Evolutionary conservation across 1,284 basidiomycete genomes (phyloP).

Genomic region (Lentinula novae-zelandiae): DNA sequence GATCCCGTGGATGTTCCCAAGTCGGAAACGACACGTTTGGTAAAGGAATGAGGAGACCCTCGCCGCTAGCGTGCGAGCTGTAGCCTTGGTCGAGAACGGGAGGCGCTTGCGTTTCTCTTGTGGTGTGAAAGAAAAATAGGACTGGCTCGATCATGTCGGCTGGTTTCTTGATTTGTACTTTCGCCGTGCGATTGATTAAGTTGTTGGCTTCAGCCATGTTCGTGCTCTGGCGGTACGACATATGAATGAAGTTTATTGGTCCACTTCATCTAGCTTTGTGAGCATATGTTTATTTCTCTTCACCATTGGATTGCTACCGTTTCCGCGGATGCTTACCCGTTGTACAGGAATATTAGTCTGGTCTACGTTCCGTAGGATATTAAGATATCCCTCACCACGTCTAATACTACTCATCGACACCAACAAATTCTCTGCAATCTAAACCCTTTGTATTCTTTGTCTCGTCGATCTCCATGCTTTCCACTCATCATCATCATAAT

Average conservation of each 20-base stretch:
- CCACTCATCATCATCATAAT: not conserved
- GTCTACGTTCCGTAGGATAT: not conserved
- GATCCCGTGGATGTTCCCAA: slow-evolving; percentile 4
- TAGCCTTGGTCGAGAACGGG: not conserved
- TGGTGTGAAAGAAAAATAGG: not conserved
- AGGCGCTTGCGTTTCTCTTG: not conserved
- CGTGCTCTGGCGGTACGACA: not conserved
- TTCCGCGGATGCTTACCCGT: not conserved
- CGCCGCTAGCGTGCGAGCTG: slow-evolving; percentile 10
- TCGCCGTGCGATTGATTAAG: not conserved
- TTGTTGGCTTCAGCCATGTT: not conserved
- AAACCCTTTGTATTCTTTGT: not conserved
- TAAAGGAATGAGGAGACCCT: not conserved
- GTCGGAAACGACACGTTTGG: not conserved
- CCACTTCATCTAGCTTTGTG: too few relatives aligned
- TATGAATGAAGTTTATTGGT: not conserved
- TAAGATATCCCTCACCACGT: not conserved
- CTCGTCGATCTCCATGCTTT: not conserved
- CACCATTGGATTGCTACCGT: not conserved
- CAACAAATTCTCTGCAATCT: not conserved
- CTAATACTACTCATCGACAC: not conserved
- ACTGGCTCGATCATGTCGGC: not conserved
- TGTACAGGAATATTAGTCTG: not conserved
- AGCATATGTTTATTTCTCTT: not conserved
- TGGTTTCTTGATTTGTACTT: not conserved